Evolutionary conservation across 2,329 filamentous ascomycete species (phyloP).

Genomic region (Aureobasidium mangrovei): DNA sequence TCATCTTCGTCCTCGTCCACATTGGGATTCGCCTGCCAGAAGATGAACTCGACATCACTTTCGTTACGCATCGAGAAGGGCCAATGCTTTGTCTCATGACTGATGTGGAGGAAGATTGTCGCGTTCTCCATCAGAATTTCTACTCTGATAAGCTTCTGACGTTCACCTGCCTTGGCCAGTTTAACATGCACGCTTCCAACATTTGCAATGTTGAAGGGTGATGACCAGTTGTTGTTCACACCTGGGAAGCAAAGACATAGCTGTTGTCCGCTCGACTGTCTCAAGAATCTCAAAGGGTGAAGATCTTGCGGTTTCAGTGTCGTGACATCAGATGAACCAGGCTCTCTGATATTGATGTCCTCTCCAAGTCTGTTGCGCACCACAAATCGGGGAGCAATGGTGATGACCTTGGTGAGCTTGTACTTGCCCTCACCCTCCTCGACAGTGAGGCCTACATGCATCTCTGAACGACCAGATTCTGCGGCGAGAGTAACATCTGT

Average conservation of each 20-base stretch:
- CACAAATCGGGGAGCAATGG: conserved; percentile 83
- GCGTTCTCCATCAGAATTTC: conserved; percentile 89
- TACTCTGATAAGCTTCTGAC: conserved; percentile 77
- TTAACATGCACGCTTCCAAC: conserved; percentile 90
- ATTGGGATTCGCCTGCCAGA: conserved; percentile 90
- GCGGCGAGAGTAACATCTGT: conserved; percentile 80
- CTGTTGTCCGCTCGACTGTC: conserved; percentile 75
- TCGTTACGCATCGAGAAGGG: conserved; percentile 98
- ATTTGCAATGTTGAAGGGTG: conserved; percentile 94
- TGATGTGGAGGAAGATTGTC: conserved; percentile 87
- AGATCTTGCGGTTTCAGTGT: conserved; percentile 69
- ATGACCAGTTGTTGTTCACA: conserved; percentile 94
- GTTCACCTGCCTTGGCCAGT: conserved; percentile 79
- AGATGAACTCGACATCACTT: conserved; percentile 92
- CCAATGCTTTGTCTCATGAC: conserved; percentile 88
- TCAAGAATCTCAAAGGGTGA: conserved; percentile 81
- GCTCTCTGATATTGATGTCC: conserved; percentile 81
- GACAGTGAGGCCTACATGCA: conserved; percentile 83
- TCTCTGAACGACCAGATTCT: conserved; percentile 61
- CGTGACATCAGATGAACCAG: conserved; percentile 79
- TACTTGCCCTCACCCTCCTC: conserved; percentile 93
- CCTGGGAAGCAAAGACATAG: conserved; percentile 88
- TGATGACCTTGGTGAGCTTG: conserved; percentile 93
- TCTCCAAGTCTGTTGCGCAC: conserved; percentile 88
- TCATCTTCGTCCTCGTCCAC: conserved; percentile 87